Conservation (phyloP, 2,329 filamentous ascomycete genomes). For the Epichloe scottii region DNA sequence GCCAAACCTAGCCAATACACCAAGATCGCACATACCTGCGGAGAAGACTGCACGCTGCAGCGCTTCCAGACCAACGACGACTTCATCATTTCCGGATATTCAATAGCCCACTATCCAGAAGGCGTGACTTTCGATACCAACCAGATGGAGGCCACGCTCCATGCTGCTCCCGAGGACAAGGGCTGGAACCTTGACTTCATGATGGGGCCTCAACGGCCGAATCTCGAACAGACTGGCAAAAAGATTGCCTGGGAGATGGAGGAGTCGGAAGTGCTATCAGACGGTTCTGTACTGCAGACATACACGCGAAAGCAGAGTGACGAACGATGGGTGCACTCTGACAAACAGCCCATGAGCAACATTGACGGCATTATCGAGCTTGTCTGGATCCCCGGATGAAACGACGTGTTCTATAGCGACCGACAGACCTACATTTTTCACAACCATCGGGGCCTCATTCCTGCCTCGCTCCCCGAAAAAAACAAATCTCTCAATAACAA, state of each 20-base stretch:
- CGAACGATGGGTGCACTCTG: slow-evolving; percentile 36
- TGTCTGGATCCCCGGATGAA: slow-evolving; percentile 33
- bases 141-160: slow-evolving; percentile 41
- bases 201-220: slow-evolving; percentile 36
- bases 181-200: slow-evolving; percentile 40
- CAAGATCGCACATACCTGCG: slow-evolving; percentile 45
- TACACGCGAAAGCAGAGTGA: slow-evolving; percentile 42
- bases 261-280: slow-evolving; percentile 32
- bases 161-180: slow-evolving; percentile 32
- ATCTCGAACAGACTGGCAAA: slow-evolving; percentile 33
- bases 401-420: slow-evolving; percentile 1
- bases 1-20: slow-evolving; percentile 43
- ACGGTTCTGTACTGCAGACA: slow-evolving; percentile 39
- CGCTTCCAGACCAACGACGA: slow-evolving; percentile 42
- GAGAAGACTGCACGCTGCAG: slow-evolving; percentile 46
- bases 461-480: neutral
- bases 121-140: slow-evolving; percentile 36
- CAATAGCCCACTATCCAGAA: slow-evolving; percentile 42
- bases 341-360: slow-evolving; percentile 35
- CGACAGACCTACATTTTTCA: neutral
- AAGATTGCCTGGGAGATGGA: slow-evolving; percentile 43
- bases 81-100: slow-evolving; percentile 47
- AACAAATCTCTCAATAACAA: neutral
- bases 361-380: slow-evolving; percentile 44
- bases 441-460: neutral